Evolutionary conservation across 345 rosid genomes (phyloP), one percentile per base, ranked within the genome.

Genomic region (Eucalyptus camaldulensis): DNA sequence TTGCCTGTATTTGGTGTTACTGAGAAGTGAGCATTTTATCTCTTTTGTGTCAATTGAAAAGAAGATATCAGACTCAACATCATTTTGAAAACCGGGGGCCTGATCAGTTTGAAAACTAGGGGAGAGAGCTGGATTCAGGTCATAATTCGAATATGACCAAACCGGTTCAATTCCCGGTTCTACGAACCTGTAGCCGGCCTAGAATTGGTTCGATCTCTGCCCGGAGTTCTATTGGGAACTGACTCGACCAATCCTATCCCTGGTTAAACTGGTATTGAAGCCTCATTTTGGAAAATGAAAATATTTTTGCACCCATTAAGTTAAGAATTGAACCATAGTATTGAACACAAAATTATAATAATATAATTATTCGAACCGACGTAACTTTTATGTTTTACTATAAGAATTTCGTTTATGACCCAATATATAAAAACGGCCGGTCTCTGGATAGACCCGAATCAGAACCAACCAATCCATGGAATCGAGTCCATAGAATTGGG

Each of bases 301-400:
- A 29, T 29, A 6, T 62, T 62, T 29, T 62, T 29, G 31, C 69
- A 62, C 2, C 33, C 69, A 62, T 62, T 6, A 0, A 60, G 31
- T 53, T 0, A 53, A 51, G 1, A 25, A 60, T 60, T 60, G 67
- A 60, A 27, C 8, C 33, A 62, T 29, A 4, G 33, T 13, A 27
- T 6, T 62, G 8, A 27, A 27, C 8, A 12, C 1, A 62, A 25
- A 27, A 27, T 1, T 0, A 12, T 11, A 60, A 27, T 60, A 60
- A 9, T 4, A 56, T 0, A 56, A 56, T 56, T 0, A 56, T 0
- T 22, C 0, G 24, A 17, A 69, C 0, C 0, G 0, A 9, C 2
- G 13, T 0, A 31, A 15, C 0, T 62, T 29, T 62, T 12, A 62
- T 62, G 0, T 62, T 62, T 62, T 5, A 62, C 14, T 13, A 6